Base-by-base conservation (phyloP, 768 basidiomycete species). In the Hygrophorus pudorinus region DNA sequence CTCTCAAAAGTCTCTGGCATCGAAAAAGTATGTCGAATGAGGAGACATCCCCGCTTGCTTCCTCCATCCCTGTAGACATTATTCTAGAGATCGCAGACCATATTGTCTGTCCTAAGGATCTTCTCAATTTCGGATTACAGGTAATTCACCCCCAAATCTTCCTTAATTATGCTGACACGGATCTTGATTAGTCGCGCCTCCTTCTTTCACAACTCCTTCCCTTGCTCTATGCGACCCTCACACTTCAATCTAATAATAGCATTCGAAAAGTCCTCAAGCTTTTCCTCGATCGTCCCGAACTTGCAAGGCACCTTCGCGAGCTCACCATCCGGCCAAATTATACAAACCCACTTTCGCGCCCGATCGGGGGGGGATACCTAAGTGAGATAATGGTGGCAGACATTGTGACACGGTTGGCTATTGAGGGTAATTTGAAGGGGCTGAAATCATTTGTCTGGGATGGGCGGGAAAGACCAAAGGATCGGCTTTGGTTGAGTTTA, bases 401-500 rank as follows among this genome's bases (percentile, higher is more conserved):
- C 2, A 61, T 51, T 53, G 64, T 74, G 7, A 52, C 53, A 14
- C 29, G 45, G 1, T 56, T 73, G 8, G 65, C 69, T 4, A n/a
- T n/a, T n/a, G n/a, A n/a, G n/a, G 51, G 46, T 14, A 48, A 52
- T 35, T 52, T 72, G 39, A 56, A 38, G n/a, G 40, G 48, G 34
- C 50, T 75, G 51, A 59, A 65, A 20, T 68, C 67, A 0, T 72
- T 75, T 51, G 71, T 74, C 47, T 75, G 73, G 73, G 71, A 72
- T 53, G 73, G 72, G 16, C 55, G 67, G 13, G 73, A 75, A 55
- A 53, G 71, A 46, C 71, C 73, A 3, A 33, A 14, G 3, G 37
- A 72, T 52, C 41, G 41, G 9, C 53, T 75, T 18, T 75, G 72
- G 73, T 57, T 52, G 11, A 57, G 60, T 1, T 56, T 75, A 33